These are phyloP conservation scores for Andrographis paniculata DNA, from an alignment of 305 asterid species.

Conservation along the genomic window DNA sequence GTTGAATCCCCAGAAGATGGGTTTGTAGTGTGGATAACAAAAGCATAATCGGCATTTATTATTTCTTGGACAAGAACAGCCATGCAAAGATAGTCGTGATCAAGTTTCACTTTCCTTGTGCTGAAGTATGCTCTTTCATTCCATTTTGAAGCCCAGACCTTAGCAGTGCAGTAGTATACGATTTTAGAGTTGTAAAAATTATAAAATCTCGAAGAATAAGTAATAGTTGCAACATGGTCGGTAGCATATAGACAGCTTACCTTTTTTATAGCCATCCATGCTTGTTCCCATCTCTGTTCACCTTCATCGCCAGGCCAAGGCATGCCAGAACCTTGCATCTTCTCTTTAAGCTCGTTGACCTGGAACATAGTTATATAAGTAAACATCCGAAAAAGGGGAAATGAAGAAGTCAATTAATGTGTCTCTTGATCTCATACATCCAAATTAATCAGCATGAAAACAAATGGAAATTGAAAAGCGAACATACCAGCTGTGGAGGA, in stretches of 20 bases:
- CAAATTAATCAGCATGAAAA: conserved; percentile 9
- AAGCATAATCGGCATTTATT: conserved; percentile 96
- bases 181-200: background rate
- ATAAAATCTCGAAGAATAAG: background rate
- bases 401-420: conserved; percentile 1
- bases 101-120: conserved; percentile 91
- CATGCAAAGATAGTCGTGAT: conserved; percentile 94
- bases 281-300: conserved; percentile 88
- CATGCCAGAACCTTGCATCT: conserved; percentile 90
- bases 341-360: conserved; percentile 84
- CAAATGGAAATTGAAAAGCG: conserved; percentile 16
- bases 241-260: conserved; percentile 25
- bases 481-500: conserved; percentile 73
- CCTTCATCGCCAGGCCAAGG: conserved; percentile 99
- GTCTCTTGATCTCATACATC: conserved; percentile 6
- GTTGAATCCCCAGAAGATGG: conserved; percentile 93
- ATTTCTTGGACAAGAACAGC: conserved; percentile 99
- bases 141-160: conserved; percentile 99
- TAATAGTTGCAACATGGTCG: background rate
- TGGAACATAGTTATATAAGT: conserved; percentile 26
- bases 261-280: conserved; percentile 97
- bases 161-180: conserved; percentile 20
- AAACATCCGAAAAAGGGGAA: conserved; percentile 6
- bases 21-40: conserved; percentile 97
- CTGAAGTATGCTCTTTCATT: conserved; percentile 98